A percentile compares a stretch with the other conserved stretches of the same genome.
phyloP scores from a whole-genome alignment of 1,284 basidiomycete genomes.

The Heterobasidion occidentale region DNA sequence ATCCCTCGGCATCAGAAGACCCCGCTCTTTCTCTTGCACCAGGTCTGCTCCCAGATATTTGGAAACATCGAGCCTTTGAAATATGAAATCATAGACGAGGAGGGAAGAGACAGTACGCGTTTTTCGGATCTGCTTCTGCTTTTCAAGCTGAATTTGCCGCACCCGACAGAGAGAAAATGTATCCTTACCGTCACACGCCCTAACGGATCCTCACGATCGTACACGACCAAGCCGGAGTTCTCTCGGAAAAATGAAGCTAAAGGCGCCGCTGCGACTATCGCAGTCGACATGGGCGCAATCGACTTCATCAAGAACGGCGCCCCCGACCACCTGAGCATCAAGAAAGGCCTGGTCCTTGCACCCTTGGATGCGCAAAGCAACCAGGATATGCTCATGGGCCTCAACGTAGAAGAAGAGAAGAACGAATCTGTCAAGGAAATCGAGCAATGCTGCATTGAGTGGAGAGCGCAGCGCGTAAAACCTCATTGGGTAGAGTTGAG shows the following conservation, averaged over 20 bases:
- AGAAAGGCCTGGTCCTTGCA: constrained; percentile 26
- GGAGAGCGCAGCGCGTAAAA: constrained; percentile 37
- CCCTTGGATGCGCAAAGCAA: constrained; percentile 23
- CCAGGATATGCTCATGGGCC: constrained; percentile 5
- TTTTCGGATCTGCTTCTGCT: neutral
- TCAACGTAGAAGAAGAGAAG: constrained; percentile 6
- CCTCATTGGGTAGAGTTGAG: constrained; percentile 44
- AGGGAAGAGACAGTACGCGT: constrained; percentile 23
- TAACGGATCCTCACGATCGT: constrained; percentile 39
- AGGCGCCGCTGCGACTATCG: constrained; percentile 44
- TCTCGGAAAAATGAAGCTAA: constrained; percentile 41
- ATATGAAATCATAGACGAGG: constrained; percentile 37
- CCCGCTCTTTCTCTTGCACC: constrained; percentile 25
- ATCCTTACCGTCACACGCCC: constrained; percentile 51
- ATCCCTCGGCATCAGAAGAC: neutral
- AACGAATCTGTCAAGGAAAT: constrained; percentile 30
- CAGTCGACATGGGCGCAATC: constrained; percentile 48
- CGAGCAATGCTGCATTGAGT: constrained; percentile 40
- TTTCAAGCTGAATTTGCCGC: neutral
- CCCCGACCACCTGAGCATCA: constrained; percentile 20
- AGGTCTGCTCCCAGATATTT: constrained; percentile 33
- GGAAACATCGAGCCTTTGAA: constrained; percentile 30
- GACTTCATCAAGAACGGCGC: constrained; percentile 44
- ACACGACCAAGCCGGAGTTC: constrained; percentile 37
- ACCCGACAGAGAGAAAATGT: constrained; percentile 40